Evolutionary conservation across 2,329 filamentous ascomycete species (phyloP).

Genomic region (Exophiala mesophila): DNA sequence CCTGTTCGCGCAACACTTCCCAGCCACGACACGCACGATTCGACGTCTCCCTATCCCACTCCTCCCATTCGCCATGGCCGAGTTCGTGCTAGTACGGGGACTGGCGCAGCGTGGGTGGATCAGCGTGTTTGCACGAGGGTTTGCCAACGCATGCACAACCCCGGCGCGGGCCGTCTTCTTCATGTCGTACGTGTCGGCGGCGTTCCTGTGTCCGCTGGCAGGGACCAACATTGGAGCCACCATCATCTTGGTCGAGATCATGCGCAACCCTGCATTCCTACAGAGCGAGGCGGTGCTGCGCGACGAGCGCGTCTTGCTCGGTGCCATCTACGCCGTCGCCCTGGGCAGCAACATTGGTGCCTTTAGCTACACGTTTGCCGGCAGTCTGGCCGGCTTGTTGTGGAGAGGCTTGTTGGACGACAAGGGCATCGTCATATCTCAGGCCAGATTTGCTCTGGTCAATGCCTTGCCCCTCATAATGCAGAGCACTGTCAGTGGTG

Average conservation of each 20-base stretch:
- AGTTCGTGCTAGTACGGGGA: conserved; percentile 27
- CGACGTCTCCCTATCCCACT: conserved; percentile 22
- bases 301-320: conserved; percentile 18
- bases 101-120: conserved; percentile 26
- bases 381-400: conserved; percentile 25
- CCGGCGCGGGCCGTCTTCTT: conserved; percentile 24
- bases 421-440: conserved; percentile 23
- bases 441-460: conserved; percentile 23
- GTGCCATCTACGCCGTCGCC: conserved; percentile 23
- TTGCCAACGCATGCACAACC: conserved; percentile 23
- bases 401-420: conserved; percentile 23
- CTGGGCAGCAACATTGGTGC: conserved; percentile 28
- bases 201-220: conserved; percentile 25
- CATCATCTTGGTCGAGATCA: conserved; percentile 28
- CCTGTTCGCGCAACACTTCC: conserved; percentile 18
- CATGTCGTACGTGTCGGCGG: conserved; percentile 24
- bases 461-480: conserved; percentile 24
- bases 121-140: conserved; percentile 22
- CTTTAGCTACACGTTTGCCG: conserved; percentile 27
- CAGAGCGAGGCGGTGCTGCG: conserved; percentile 10
- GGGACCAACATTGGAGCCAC: conserved; percentile 28
- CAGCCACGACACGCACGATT: conserved; percentile 20
- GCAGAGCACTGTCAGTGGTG: conserved; percentile 22
- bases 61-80: conserved; percentile 27
- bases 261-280: conserved; percentile 22